Evolutionary conservation across 768 basidiomycete genomes (phyloP).

Genomic region (Cubamyces sp.): DNA sequence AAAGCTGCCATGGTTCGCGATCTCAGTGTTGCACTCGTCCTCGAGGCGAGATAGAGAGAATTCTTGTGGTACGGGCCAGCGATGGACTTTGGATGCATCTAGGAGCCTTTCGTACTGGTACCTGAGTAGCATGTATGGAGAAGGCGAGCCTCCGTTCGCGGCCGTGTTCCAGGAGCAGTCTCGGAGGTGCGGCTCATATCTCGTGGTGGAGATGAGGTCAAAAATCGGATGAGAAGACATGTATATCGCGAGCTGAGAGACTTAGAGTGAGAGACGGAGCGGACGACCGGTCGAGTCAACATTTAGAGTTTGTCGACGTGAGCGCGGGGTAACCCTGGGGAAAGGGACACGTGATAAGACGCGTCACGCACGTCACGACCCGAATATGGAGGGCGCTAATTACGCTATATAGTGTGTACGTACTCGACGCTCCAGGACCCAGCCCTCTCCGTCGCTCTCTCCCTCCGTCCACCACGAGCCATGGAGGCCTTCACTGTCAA

Average conservation of each 20-base stretch:
- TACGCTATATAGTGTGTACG: constrained; percentile 17
- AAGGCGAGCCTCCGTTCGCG: constrained; percentile 50
- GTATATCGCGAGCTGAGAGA: not conserved
- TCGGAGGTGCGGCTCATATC: constrained; percentile 58
- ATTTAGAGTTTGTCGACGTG: not conserved
- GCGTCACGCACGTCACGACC: constrained; percentile 25
- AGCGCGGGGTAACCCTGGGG: not conserved
- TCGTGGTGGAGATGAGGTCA: constrained; percentile 54
- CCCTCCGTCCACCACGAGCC: constrained; percentile 33
- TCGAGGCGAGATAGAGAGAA: constrained; percentile 48
- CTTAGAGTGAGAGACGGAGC: not conserved
- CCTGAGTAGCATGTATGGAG: constrained; percentile 62
- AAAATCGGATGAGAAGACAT: constrained; percentile 22
- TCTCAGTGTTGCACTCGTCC: constrained; percentile 48
- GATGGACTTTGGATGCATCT: constrained; percentile 52
- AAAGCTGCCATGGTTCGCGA: constrained; percentile 26
- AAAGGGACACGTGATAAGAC: constrained; percentile 18
- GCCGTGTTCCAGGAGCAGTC: constrained; percentile 58
- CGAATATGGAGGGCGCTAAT: constrained; percentile 20
- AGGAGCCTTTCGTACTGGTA: constrained; percentile 65
- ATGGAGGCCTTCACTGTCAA: constrained; percentile 74
- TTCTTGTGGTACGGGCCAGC: constrained; percentile 46
- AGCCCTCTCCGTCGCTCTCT: constrained; percentile 23
- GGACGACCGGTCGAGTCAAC: not conserved
- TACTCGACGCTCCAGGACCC: constrained; percentile 6